Evolutionary conservation across 2,329 filamentous ascomycete species (phyloP), one percentile per base, ranked within the genome.

Genomic region (Pseudogymnoascus pannorum): DNA sequence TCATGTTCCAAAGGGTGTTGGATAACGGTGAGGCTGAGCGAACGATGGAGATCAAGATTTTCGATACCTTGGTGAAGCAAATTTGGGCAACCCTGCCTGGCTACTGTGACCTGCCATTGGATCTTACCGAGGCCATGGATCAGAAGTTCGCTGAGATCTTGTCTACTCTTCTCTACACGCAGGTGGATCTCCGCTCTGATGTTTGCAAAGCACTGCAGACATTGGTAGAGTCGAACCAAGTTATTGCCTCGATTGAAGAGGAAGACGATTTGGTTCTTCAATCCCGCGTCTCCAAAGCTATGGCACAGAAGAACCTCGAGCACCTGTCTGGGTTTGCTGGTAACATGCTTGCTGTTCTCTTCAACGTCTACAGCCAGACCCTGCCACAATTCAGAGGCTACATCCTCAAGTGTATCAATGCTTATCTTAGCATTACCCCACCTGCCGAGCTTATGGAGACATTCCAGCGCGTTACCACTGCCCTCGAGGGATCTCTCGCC

Each of bases 331-430:
- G 79, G 1, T 92, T 94, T 71, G 83, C 93, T 1, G 88, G 88
- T 64, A 97, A 97, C 69, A 83, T 99, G 75, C 84, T 99, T 42
- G 92, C 94, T 5, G 93, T 97, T 0, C 79, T 99, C n/a, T 97
- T 99, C 81, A 99, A 99, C 72, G 93, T 99, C 48, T 99, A 99
- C 77, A 96, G 90, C 66, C 90, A 97, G 74, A 99, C 94, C 0
- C 81, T 99, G 24, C 93, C 94, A 2, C 91, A 97, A 71, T 94
- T 91, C 70, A 84, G 94, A 67, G 92, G 91, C 0, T 91, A 90
- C 18, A 94, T 99, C 60, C 79, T 99, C 33, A 90, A 93, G 72
- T 96, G 92, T 64, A 94, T 97, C 77, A 97, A 97, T 75, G 87
- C 91, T 4, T 97, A 92, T 75, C 78, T 99, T 62, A 96, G 92